phyloP scores from a whole-genome alignment of 1,284 basidiomycete genomes.

The Xerocomus nothofagi region DNA sequence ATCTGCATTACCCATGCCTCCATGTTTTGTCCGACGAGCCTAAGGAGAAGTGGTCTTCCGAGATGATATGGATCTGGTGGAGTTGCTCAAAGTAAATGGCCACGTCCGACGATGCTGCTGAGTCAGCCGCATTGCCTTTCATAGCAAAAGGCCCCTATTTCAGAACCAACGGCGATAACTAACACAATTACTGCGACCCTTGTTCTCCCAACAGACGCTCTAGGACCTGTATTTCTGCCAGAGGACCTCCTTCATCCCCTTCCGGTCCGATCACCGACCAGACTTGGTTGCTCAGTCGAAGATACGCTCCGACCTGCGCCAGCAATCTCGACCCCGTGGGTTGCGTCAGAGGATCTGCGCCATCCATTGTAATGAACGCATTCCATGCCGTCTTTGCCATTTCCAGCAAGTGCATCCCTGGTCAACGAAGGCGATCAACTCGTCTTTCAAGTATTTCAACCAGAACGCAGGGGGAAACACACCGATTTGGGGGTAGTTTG shows the following conservation, averaged over 20 bases:
- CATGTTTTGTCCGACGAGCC: constrained; percentile 43
- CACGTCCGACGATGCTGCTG: constrained; percentile 24
- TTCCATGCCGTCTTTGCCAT: constrained; percentile 77
- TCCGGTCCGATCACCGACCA: constrained; percentile 53
- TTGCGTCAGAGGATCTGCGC: neutral
- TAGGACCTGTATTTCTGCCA: constrained; percentile 51
- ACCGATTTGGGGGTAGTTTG: constrained; percentile 78
- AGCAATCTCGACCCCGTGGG: constrained; percentile 12
- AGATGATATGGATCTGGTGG: neutral
- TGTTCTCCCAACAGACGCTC: constrained; percentile 30
- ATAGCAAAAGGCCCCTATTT: neutral
- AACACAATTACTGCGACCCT: neutral
- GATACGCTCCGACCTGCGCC: constrained; percentile 34
- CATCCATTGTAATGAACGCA: constrained; percentile 36
- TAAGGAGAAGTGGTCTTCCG: neutral
- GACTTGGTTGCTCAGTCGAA: constrained; percentile 44
- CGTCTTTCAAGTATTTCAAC: neutral
- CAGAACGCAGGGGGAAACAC: constrained; percentile 17
- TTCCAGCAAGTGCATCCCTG: constrained; percentile 74
- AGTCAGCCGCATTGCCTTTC: constrained; percentile 15
- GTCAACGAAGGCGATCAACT: neutral
- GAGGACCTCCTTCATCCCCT: constrained; percentile 60
- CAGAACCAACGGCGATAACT: neutral
- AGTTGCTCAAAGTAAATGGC: neutral
- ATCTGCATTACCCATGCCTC: constrained; percentile 86